Base-by-base conservation (phyloP, 1,284 basidiomycete species). In the Bondarzewia mesenterica region DNA sequence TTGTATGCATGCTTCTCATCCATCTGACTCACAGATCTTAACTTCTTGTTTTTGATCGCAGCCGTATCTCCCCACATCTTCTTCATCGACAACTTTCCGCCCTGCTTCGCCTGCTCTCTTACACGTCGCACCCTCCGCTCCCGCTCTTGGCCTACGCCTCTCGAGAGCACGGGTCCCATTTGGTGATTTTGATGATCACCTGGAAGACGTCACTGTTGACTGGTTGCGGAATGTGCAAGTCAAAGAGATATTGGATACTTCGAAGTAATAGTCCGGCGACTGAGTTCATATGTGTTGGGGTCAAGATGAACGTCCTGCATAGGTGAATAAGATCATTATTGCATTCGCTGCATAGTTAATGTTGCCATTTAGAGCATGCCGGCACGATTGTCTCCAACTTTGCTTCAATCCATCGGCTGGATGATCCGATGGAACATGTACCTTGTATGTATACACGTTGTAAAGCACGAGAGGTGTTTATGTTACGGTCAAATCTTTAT, bases 131-230 rank as follows among this genome's bases (percentile, higher is more conserved):
- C 54, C 68, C 1, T 63, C 69, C 16, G 57, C 73, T 4, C 75
- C 80, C 1, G 53, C 59, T 4, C 71, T 65, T 18, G 75, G 80
- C 0, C 59, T 76, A 6, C 55, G 62, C 8, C 65, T 78, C 83
- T 15, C 69, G 66, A 25, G 71, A 78, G 43, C 58, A 67, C 36
- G 67, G 66, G 27, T 59, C 71, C 48, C 77, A 81, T 78, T 89
- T 47, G 81, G 79, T 5, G 85, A 89, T 60, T 89, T 87, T 53
- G 86, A 89, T 52, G 85, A 87, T 54, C 83, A 89, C 64, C 60
- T 89, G 44, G 85, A 86, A 60, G 80, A 87, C 62, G 78, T 81
- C 42, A 74, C 72, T 15, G 78, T 85, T 56, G 78, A 51, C 18
- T 57, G 50, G 49, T 48, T 57, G 18, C 42, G 44, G 41, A 56